These are phyloP conservation scores for Pleomassaria siparia DNA, from an alignment of 2,329 filamentous ascomycete genomes.

Conservation along the genomic window DNA sequence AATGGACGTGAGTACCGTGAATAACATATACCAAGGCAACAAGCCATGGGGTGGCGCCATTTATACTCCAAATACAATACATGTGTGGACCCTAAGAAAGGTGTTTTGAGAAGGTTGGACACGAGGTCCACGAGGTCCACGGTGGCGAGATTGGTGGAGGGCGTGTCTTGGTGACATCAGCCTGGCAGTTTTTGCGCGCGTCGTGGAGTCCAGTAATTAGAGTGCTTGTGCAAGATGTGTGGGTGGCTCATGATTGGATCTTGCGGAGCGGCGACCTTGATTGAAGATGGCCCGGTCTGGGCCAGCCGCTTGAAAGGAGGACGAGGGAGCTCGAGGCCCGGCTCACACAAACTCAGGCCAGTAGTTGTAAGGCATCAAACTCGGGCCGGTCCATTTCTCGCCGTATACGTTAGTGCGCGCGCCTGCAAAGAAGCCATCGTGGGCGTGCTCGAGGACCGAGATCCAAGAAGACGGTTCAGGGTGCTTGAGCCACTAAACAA, in stretches of 20 bases:
- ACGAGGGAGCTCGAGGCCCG: background rate
- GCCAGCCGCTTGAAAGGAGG: constrained; percentile 11
- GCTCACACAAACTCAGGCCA: constrained; percentile 54
- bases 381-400: constrained; percentile 56
- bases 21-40: background rate
- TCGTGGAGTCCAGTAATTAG: background rate
- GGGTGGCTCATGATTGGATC: background rate
- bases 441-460: constrained; percentile 54
- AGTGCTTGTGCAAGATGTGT: constrained; percentile 2
- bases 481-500: constrained; percentile 54
- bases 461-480: constrained; percentile 60
- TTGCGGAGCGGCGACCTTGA: constrained; percentile 17
- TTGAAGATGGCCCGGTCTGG: constrained; percentile 2
- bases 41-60: background rate
- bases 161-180: background rate
- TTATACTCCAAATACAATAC: background rate
- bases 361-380: constrained; percentile 51
- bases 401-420: constrained; percentile 55
- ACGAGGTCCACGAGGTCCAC: background rate
- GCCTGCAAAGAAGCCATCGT: constrained; percentile 58
- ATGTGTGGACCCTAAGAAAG: background rate
- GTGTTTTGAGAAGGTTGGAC: background rate
- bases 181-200: background rate
- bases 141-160: background rate
- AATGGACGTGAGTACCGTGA: background rate